Base-by-base conservation (phyloP, 2,329 filamentous ascomycete species). In the Pseudocercospora fuligena region DNA sequence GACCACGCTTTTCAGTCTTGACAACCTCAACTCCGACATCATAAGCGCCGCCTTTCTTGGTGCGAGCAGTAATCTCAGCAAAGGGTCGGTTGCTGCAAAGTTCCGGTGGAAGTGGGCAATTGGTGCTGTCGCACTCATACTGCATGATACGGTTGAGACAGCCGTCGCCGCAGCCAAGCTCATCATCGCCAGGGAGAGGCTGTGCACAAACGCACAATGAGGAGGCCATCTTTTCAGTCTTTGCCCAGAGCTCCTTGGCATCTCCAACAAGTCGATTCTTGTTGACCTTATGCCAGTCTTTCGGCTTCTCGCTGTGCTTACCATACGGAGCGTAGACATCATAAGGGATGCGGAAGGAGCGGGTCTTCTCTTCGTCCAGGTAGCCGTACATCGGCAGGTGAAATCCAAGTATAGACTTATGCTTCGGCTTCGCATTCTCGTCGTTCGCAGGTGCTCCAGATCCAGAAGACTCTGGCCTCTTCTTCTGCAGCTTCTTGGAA, bases 111-210 rank as follows among this genome's bases (percentile, higher is more conserved):
- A 94, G 83, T 66, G 89, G 91, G 82, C 95, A 99, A 78, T 97
- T 99, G 65, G 86, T 90, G 56, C 90, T 87, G 78, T 98, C 93
- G 78, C 95, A 99, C 81, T 99, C 95, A 78, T 97, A 98, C 64
- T 97, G 89, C 93, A 98, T 98, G 78, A 93, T 93, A 69, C 93
- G 87, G 78, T 99, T 99, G 76, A 97, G 92, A 80, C 95, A 99
- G 73, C 91, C 87, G 69, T 97, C 93, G 69, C 89, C 92, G 75
- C 95, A 98, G 40, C 93, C 93, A 62, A 90, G 88, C 61, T 94
- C 91, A 6, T 74, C 73, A n/a, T 72, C 67, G n/a, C 70, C 66
- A 36, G n/a, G n/a, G 8, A 14, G 7, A 5, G 76, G 73, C 23
- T 87, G 83, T 49, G 83, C 88, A 81, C 93, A 97, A 65, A 93